Evolutionary conservation across 1,284 basidiomycete genomes (phyloP), one percentile per base, ranked within the genome.

Genomic region (Malassezia vespertilionis): DNA sequence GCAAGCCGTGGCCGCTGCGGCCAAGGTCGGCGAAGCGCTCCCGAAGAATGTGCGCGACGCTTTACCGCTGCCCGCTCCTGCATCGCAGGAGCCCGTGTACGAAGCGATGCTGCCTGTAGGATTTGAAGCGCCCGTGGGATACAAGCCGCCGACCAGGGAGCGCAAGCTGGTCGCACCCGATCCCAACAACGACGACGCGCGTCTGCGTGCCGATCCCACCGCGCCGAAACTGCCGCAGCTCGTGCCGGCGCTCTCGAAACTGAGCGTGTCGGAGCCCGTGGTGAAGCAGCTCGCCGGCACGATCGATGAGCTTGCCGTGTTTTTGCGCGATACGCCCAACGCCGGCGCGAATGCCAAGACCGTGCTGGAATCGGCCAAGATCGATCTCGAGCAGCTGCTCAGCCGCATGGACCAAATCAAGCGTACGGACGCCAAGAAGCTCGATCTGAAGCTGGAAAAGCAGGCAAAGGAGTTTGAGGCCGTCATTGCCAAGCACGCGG

Each of bases 261-360:
- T 89, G 41, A 77, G 76, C 33, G 82, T 82, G 5, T 85, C 91
- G 59, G 78, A 79, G 66, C 90, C 91, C 14, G 82, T 95, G 63
- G 83, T 97, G 53, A 77, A 82, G 1, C 87, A 95, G 71, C 81
- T 97, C 14, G 91, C 90, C 4, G 78, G 80, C 11, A 91, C 88
- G 33, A 96, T 97, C 61, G 91, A 96, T 74, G 80, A 83, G 66
- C 82, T 97, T 40, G 82, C 89, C 15, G 79, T 81, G 10, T 90
- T 84, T 74, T 76, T 95, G 31, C 80, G 57, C 15, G 65, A 68
- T 38, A 54, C 63, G 2, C 66, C 65, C n/a, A 57, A 58, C 5
- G 60, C 57, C 12, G 52, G 61, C 22, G 56, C 83, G 83, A 60
- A 82, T 76, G 44, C 80, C 53, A 45, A 60, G 82, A 60, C 82